Base-by-base conservation (phyloP, 768 basidiomycete genomes). In the Russula earlei region DNA sequence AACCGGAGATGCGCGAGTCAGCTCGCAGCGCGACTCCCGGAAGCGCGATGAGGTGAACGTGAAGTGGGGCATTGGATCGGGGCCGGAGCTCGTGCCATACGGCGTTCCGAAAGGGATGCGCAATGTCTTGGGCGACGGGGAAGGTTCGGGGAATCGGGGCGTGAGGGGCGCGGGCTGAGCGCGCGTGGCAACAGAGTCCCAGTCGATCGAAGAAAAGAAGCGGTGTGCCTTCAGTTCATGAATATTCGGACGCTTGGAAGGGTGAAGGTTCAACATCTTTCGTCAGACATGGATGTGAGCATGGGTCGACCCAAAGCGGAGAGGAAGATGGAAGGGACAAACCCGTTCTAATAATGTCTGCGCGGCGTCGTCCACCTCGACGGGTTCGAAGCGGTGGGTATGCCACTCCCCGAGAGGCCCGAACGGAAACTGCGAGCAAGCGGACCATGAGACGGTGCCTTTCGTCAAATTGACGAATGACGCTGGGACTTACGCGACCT, bases 131-230 rank as follows among this genome's bases (percentile, higher is more conserved):
- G 47, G 61, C 10, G 52, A 43, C 10, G 46, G 57, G 2, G 40
- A 43, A 22, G 36, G 54, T 22, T 27, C 15, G 8, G 51, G 48
- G 7, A 48, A 40, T 33, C 40, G 33, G 46, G 59, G 61, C 24
- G 49, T n/a, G 34, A 45, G 31, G 27, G 59, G 59, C 22, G 61
- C 50, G 7, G 50, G 49, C 29, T 46, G 33, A 6, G 36, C 12
- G 10, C 59, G 61, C 31, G 48, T 24, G 20, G 48, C 47, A 33
- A 56, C 17, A 6, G 50, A 25, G 22, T 52, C 48, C 61, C 61
- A 62, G 29, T 62, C 48, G n/a, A 60, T 19, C 19, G 54, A 41
- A 1, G 59, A 41, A 33, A 62, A 62, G 59, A 60, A 62, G 19
- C 15, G 54, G 44, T 62, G 50, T 4, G 59, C 47, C 31, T 62